Evolutionary conservation across 345 rosid genomes (phyloP), one percentile per base, ranked within the genome.

Genomic region (Populus nigra): DNA sequence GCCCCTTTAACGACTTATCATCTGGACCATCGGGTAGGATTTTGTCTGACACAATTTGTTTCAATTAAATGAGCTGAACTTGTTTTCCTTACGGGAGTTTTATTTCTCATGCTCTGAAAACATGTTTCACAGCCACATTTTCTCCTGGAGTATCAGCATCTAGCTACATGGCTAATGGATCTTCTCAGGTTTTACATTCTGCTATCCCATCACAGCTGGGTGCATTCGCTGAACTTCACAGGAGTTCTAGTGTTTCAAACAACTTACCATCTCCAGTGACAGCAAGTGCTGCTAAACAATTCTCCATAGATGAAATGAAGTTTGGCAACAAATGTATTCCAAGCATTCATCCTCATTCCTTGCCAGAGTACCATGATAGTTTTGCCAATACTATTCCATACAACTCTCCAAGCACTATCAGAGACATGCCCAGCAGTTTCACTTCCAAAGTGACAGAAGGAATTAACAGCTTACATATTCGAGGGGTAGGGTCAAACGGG

Each of bases 321-420:
- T 85, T 86, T 80, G 88, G 86, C 71, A 86, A 77, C 76, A 92
- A 85, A 78, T 77, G 86, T 69, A 39, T 86, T 72, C 89, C 88
- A 50, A 86, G 78, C 81, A 87, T 89, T 68, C 94, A 92, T 86
- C 93, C 94, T 82, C 94, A 87, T 88, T 91, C 99, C 57, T 79
- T 94, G 25, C 90, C 97, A 0, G 97, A 96, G 78, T 88, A 90
- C 79, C 90, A 81, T 70, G 94, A 89, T 78, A 80, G 78, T 85
- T 82, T 92, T 67, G 81, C 86, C 76, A 87, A 84, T 81, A 94
- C 88, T 78, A 83, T 87, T 86, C 87, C 91, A 39, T 85, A 80
- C 79, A 90, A 83, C 74, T 83, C 94, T 61, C 78, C 92, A 53
- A 74, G 83, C 71, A 68, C 87, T 75, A 71, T 69, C 31, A 57